Base-by-base conservation (phyloP, 495 filamentous ascomycete genomes). In the Penicillium silybi region DNA sequence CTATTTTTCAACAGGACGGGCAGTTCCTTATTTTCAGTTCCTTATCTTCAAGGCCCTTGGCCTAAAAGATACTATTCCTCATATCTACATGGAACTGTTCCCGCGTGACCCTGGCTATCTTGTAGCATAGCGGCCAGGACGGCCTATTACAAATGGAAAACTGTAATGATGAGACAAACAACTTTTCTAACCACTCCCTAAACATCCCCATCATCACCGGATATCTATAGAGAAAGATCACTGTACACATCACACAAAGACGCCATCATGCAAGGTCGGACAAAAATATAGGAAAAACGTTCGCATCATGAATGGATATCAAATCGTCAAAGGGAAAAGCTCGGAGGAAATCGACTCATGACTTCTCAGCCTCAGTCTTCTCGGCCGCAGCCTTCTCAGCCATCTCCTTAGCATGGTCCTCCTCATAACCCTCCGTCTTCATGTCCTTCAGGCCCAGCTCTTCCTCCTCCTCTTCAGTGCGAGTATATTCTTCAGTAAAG, bases 391-490 rank as follows among this genome's bases (percentile, higher is more conserved):
- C 16, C 37, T 39, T 16, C 16, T 32, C 29, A 1, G 39, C 54
- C 37, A 7, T 19, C 37, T 39, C 18, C 37, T 39, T 16, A 4
- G 37, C 37, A 11, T 32, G 29, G 58, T 80, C 81, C 40, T 81
- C 74, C 62, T 86, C 89, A 71, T 97, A 97, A 0, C 82, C 84
- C 63, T 96, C 90, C 0, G 85, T 86, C 77, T 91, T 95, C 84
- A 98, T 97, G 62, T 97, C 92, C 37, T 68, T 81, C 56, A 97
- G 71, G 0, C 93, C 93, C 18, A 98, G 73, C 29, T 96, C 86
- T 57, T 97, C 95, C 65, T 93, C 85, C 66, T 97, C 95, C 67
- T 96, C 85, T 0, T 84, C 83, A 1, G 91, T 95, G 53, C 93
- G 79, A 41, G 86, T 83, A 63, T 97, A 97, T 32, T 96, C 91